Conservation (phyloP, 352 stramenopile species). For the Vaucheria bursata region DNA sequence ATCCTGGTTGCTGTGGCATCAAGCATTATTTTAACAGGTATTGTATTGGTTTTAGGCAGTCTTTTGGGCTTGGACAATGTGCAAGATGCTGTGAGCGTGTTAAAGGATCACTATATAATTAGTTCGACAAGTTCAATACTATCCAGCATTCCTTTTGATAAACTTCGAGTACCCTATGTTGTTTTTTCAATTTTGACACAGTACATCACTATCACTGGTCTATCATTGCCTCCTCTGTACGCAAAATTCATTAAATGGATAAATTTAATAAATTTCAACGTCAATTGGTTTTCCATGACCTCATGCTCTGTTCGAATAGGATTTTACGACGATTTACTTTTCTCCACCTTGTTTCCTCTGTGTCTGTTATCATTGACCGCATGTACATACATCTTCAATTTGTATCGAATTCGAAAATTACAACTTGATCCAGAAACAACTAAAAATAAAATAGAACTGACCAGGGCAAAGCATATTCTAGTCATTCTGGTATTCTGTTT, state of each 20-base stretch:
- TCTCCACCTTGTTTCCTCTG: constrained; percentile 20
- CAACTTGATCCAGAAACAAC: neutral
- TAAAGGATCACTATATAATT: no score
- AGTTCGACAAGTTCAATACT: no score
- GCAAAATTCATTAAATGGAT: constrained; percentile 18
- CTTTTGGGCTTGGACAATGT: no score
- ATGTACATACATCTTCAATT: neutral
- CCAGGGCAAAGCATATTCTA: neutral
- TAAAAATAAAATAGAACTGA: neutral
- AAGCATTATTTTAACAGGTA: no score
- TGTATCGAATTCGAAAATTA: no score
- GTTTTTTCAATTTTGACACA: constrained; percentile 26
- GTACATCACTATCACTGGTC: constrained; percentile 18
- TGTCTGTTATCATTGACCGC: neutral
- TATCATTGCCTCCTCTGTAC: constrained; percentile 10
- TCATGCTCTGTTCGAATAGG: constrained; percentile 16
- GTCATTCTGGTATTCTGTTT: constrained; percentile 15
- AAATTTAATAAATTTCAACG: constrained; percentile 28
- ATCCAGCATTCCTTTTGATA: no score
- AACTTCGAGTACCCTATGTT: no score
- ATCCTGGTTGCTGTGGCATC: no score
- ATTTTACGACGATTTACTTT: constrained; percentile 28
- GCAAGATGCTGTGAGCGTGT: no score
- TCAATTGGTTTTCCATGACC: constrained; percentile 12
- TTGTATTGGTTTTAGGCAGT: no score